A percentile compares a stretch with the other conserved stretches of the same genome.
These are phyloP conservation scores for Coprinellus aureogranulatus DNA, from an alignment of 768 basidiomycete genomes.

Conservation along the genomic window DNA sequence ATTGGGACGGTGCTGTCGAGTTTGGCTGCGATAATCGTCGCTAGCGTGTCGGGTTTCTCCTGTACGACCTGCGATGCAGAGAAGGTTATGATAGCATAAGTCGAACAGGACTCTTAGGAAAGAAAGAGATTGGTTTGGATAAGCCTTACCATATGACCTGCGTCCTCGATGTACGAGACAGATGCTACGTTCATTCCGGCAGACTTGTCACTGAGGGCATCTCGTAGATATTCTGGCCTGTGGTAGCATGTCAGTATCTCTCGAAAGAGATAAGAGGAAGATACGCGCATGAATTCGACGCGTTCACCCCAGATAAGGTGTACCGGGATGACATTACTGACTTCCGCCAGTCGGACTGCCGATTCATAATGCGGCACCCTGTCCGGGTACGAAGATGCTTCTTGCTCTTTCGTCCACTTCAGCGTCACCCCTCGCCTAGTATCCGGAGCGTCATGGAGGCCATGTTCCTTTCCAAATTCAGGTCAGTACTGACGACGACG, in stretches of 20 bases:
- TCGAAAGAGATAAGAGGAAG: background rate
- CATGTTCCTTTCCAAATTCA: constrained; percentile 36
- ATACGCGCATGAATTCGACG: constrained; percentile 44
- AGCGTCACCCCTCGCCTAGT: constrained; percentile 27
- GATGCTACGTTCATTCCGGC: constrained; percentile 42
- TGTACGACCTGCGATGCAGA: constrained; percentile 11
- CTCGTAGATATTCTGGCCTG: constrained; percentile 44
- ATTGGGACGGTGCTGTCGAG: background rate
- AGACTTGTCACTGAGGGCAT: constrained; percentile 38
- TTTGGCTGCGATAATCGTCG: background rate
- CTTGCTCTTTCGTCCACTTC: constrained; percentile 45
- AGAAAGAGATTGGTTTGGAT: too few species aligned
- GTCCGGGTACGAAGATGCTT: constrained; percentile 46
- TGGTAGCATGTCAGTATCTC: background rate
- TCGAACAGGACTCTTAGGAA: too few species aligned
- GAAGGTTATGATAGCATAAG: too few species aligned
- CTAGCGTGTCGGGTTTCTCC: constrained; percentile 5
- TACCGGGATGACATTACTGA: constrained; percentile 36
- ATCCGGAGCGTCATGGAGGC: constrained; percentile 26
- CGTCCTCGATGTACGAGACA: constrained; percentile 38
- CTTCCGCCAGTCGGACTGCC: constrained; percentile 27
- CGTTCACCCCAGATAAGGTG: constrained; percentile 49
- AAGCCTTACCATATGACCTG: constrained; percentile 46
- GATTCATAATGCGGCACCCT: constrained; percentile 44
- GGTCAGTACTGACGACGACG: too few species aligned